Conservation (phyloP, 2,329 filamentous ascomycete genomes). For the Gnomoniopsis sp. region DNA sequence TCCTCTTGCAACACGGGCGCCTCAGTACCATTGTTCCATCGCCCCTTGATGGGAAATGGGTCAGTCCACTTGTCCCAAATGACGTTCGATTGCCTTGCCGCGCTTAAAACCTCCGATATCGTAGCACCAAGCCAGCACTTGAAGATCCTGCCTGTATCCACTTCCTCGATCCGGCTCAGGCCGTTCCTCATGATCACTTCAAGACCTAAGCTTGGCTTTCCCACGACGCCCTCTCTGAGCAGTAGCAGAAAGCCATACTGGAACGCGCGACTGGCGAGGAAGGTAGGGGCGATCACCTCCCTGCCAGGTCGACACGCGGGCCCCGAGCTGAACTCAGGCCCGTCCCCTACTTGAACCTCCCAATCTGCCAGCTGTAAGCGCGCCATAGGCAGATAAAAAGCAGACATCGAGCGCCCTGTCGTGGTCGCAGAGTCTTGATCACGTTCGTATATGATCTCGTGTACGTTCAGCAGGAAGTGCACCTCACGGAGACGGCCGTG, state of each 20-base stretch:
- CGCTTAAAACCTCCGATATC: constrained; percentile 1
- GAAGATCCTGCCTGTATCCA: background rate
- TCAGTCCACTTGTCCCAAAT: background rate
- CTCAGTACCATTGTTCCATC: background rate
- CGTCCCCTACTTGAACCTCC: background rate
- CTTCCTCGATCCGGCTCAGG: background rate
- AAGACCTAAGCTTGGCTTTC: background rate
- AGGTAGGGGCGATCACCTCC: constrained; percentile 5
- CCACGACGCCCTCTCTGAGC: background rate
- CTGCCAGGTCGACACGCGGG: background rate
- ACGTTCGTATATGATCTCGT: background rate
- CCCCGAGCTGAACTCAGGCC: background rate
- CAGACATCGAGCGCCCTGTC: background rate
- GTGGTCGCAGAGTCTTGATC: background rate
- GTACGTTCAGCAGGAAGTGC: background rate
- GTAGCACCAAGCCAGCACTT: constrained; percentile 10
- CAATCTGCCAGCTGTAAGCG: constrained; percentile 2
- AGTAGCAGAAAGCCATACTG: constrained; percentile 11
- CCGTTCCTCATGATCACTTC: background rate
- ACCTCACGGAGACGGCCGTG: background rate
- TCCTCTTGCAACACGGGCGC: background rate
- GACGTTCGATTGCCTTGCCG: background rate
- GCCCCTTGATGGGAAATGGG: background rate
- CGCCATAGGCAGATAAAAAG: constrained; percentile 7
- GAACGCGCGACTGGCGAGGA: constrained; percentile 10